Base-by-base conservation (phyloP, 2,329 filamentous ascomycete species). In the Botrytis hyacinthi region DNA sequence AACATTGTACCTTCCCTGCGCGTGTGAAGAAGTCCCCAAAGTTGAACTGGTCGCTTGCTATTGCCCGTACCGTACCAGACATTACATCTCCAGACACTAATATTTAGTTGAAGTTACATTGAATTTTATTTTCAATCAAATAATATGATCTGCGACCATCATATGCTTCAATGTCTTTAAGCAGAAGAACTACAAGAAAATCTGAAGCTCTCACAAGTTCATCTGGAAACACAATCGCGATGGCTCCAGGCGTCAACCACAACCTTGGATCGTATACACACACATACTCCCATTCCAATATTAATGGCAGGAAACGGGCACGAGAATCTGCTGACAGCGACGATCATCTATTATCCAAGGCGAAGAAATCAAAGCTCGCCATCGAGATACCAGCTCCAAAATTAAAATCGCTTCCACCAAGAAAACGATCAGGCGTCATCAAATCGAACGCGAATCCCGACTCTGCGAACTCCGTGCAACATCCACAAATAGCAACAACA, bases 291-390 rank as follows among this genome's bases (percentile, higher is more conserved):
- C 72, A 74, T 48, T 79, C 81, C 75, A 78, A 79, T 74, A 74
- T 80, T 73, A 82, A 82, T 77, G 84, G 84, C 77, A 84, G 82
- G 79, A 88, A 88, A 81, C 84, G 87, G 76, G 82, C 81, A 67
- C 83, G 86, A 77, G 85, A 87, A 69, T 75, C 81, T 70, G 78
- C 82, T 73, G 83, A 85, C 67, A 81, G 81, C 78, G 85, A 87
- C 72, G 81, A 83, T 78, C 84, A 86, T 75, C 80, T 82, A 72
- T 8, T 72, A 35, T 77, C 84, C 63, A 83, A 83, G 73, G 78
- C 82, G 72, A 90, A 89, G 81, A 86, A 83, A 80, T 81, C 85
- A 71, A 83, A 85, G 74, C 86, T 89, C 77, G 82, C 86, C 37
- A 86, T 88, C 76, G 87, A 89, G 77, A 87, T 89, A 66, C 80